These are phyloP conservation scores for Fagopyrum tataricum DNA, from an alignment of 148 eudicot species.

Conservation along the genomic window DNA sequence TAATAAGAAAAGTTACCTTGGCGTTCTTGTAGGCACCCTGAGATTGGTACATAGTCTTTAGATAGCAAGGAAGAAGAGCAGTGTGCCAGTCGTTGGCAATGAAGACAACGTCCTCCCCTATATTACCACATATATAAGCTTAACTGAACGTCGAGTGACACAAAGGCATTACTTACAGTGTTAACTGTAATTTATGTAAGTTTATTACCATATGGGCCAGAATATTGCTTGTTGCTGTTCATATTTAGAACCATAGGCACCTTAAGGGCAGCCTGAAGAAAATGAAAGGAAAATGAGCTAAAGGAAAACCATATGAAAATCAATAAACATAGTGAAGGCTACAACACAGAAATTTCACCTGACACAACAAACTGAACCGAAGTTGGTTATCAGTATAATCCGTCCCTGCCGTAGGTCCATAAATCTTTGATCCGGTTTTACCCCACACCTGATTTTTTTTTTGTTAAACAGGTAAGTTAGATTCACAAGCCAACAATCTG, in stretches of 20 bases:
- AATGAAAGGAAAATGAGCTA: not conserved
- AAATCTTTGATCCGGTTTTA: constrained; percentile 76
- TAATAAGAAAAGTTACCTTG: constrained; percentile 32
- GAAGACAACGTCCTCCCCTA: constrained; percentile 89
- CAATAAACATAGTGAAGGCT: not conserved
- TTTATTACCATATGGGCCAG: constrained; percentile 82
- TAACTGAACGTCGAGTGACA: not conserved
- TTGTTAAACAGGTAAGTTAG: constrained; percentile 7
- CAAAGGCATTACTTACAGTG: not conserved
- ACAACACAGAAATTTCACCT: constrained; percentile 25
- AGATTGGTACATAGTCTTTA: constrained; percentile 68
- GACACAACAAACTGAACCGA: constrained; percentile 77
- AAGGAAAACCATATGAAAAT: no score
- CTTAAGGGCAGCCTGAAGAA: constrained; percentile 80
- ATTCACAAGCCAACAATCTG: not conserved
- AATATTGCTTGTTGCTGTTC: constrained; percentile 49
- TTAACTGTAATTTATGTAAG: not conserved
- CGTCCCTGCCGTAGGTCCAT: constrained; percentile 72
- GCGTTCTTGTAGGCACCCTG: constrained; percentile 60
- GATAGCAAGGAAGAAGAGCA: constrained; percentile 86
- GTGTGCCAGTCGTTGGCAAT: constrained; percentile 98
- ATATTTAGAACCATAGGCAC: constrained; percentile 78
- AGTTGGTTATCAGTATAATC: constrained; percentile 79
- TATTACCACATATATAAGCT: constrained; percentile 10
- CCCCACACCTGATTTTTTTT: constrained; percentile 67